Percentiles rank a stretch among this genome's conserved stretches.
These are phyloP conservation scores for Teunomyces panamensis DNA, from an alignment of 805 yeast genomes.

Conservation along the genomic window DNA sequence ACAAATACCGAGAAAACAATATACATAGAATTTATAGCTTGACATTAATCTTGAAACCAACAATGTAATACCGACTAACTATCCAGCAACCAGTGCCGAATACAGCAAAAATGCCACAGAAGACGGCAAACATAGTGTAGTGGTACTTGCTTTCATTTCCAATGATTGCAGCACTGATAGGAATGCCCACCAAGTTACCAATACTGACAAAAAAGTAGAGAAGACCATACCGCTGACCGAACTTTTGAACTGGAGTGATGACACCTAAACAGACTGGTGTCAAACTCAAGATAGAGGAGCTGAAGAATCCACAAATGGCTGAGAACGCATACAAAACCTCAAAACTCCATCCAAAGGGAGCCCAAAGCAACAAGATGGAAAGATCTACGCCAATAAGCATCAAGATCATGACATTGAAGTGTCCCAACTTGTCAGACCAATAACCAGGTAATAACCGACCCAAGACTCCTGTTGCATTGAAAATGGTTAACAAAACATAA, in stretches of 20 bases:
- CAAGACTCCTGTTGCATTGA: slow-evolving; percentile 45
- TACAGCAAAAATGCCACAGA: slow-evolving; percentile 29
- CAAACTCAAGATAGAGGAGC: slow-evolving; percentile 60
- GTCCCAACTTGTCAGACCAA: slow-evolving; percentile 53
- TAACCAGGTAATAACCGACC: slow-evolving; percentile 58
- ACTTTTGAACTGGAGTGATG: slow-evolving; percentile 59
- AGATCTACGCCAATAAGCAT: slow-evolving; percentile 47
- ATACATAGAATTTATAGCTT: slow-evolving; percentile 7
- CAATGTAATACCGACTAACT: slow-evolving; percentile 27
- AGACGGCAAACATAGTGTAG: slow-evolving; percentile 31
- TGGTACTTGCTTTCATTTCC: slow-evolving; percentile 26
- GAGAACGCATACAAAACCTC: slow-evolving; percentile 51
- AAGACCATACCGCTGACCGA: slow-evolving; percentile 69
- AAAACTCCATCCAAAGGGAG: slow-evolving; percentile 54
- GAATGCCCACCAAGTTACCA: slow-evolving; percentile 36
- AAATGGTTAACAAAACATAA: slow-evolving; percentile 43
- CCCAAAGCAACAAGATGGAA: slow-evolving; percentile 56
- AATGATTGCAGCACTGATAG: slow-evolving; percentile 35
- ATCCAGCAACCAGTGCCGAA: slow-evolving; percentile 28
- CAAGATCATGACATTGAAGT: slow-evolving; percentile 52
- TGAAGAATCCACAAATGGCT: slow-evolving; percentile 54
- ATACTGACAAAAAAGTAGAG: slow-evolving; percentile 57
- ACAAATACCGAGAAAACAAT: background rate
- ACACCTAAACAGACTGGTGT: slow-evolving; percentile 70
- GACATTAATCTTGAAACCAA: slow-evolving; percentile 21